A percentile compares a stretch with the other conserved stretches of the same genome.
Conservation (phyloP, 441 rosid genomes). For the Bruguiera hainesii region DNA sequence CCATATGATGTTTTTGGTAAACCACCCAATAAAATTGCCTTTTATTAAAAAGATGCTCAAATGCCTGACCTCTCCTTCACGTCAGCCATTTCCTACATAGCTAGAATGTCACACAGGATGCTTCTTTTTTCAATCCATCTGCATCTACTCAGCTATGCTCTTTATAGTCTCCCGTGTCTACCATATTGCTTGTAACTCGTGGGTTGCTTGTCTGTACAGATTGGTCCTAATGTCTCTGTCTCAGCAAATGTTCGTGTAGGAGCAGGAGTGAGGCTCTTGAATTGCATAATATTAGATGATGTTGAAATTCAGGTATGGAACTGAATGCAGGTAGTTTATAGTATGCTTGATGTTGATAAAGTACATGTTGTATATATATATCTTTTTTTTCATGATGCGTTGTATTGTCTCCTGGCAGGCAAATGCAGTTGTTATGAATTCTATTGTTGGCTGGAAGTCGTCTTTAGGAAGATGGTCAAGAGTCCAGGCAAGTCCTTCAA, state of each 20-base stretch:
- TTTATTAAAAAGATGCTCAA: no score
- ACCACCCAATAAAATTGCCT: no score
- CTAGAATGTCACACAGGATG: no score
- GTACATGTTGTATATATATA: background rate
- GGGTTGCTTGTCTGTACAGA: conserved; percentile 28
- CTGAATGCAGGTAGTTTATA: background rate
- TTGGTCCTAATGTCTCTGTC: conserved; percentile 55
- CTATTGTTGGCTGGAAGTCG: conserved; percentile 81
- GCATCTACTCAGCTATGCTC: background rate
- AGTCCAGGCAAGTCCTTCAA: conserved; percentile 52
- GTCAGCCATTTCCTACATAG: no score
- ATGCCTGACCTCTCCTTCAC: no score
- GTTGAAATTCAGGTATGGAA: conserved; percentile 56
- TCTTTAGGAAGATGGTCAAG: conserved; percentile 77
- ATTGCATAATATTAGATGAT: conserved; percentile 70
- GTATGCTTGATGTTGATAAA: background rate
- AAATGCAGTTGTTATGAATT: conserved; percentile 66
- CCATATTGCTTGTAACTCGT: background rate
- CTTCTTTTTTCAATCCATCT: no score
- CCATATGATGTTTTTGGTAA: no score
- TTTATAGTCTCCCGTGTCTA: background rate
- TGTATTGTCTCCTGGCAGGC: conserved; percentile 38
- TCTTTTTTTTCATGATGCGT: background rate
- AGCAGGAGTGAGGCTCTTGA: conserved; percentile 54
- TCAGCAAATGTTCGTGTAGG: conserved; percentile 58